phyloP scores from a whole-genome alignment of 352 stramenopile genomes.

The Pythium aquatile region DNA sequence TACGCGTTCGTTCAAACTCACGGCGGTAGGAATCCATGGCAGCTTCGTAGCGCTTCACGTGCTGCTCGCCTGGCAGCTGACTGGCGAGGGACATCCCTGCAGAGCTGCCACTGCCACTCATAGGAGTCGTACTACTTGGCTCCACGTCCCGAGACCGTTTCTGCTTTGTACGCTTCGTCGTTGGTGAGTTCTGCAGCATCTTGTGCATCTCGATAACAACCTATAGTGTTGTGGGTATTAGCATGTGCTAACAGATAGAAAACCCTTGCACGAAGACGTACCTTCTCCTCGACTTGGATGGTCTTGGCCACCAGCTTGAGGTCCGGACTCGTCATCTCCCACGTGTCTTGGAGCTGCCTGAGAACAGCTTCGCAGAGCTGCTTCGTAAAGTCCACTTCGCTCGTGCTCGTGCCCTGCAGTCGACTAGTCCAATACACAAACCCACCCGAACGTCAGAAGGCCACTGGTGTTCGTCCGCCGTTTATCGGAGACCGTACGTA shows the following conservation, averaged over 20 bases:
- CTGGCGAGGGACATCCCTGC: conserved; percentile 25
- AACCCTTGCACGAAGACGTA: conserved; percentile 3
- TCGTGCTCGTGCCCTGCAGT: conserved; percentile 57
- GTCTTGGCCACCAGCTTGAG: conserved; percentile 58
- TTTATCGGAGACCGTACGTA: conserved; percentile 28
- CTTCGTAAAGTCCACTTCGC: conserved; percentile 75
- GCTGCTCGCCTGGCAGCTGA: conserved; percentile 25
- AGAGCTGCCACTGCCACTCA: not conserved
- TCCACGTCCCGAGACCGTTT: conserved; percentile 4
- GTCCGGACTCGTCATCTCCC: conserved; percentile 59
- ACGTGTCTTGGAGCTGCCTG: conserved; percentile 61
- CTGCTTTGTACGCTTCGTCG: conserved; percentile 17
- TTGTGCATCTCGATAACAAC: conserved; percentile 72
- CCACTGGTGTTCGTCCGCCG: not conserved
- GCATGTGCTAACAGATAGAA: too few relatives aligned
- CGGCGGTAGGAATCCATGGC: conserved; percentile 65
- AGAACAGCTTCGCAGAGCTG: conserved; percentile 70
- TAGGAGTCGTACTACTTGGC: not conserved
- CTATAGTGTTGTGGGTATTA: conserved; percentile 9
- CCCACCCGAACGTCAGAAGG: not conserved
- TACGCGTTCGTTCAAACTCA: conserved; percentile 24
- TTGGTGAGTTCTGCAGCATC: conserved; percentile 50
- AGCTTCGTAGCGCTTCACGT: conserved; percentile 58
- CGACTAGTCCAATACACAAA: conserved; percentile 16
- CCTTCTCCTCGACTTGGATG: conserved; percentile 52